Evolutionary conservation across 768 basidiomycete species (phyloP).

Genomic region (Lentinula sp.): DNA sequence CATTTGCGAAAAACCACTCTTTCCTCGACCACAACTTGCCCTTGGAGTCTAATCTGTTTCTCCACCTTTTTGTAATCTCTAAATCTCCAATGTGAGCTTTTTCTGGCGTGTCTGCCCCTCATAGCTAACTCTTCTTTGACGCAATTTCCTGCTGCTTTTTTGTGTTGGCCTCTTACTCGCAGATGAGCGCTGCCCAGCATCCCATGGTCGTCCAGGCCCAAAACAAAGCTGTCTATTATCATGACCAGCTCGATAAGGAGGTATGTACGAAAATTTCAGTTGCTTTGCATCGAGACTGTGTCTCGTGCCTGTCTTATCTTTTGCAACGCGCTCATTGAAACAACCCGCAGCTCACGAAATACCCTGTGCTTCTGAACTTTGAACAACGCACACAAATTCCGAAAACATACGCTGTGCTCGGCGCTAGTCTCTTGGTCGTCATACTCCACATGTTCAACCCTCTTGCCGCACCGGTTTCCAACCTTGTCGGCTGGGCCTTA

Average conservation of each 20-base stretch:
- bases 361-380: slow-evolving; percentile 74
- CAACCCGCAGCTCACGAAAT: slow-evolving; percentile 65
- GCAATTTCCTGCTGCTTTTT: neutral
- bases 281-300: slow-evolving; percentile 3
- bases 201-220: slow-evolving; percentile 80
- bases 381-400: slow-evolving; percentile 91
- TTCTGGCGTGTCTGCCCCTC: neutral
- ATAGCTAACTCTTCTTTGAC: neutral
- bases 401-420: slow-evolving; percentile 85
- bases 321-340: slow-evolving; percentile 1
- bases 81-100: slow-evolving; percentile 7
- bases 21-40: slow-evolving; percentile 1
- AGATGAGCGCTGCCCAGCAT: slow-evolving; percentile 82
- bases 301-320: slow-evolving; percentile 3
- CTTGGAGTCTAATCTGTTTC: neutral
- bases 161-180: neutral
- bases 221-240: slow-evolving; percentile 76
- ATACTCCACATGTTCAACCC: slow-evolving; percentile 84
- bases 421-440: slow-evolving; percentile 57
- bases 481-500: slow-evolving; percentile 90
- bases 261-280: slow-evolving; percentile 34
- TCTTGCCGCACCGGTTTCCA: slow-evolving; percentile 87
- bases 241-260: slow-evolving; percentile 95
- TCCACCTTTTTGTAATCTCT: neutral
- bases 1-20: neutral